Conservation (phyloP, 192 early-diverging fungal genomes). For the Geranomyces michiganensis region DNA sequence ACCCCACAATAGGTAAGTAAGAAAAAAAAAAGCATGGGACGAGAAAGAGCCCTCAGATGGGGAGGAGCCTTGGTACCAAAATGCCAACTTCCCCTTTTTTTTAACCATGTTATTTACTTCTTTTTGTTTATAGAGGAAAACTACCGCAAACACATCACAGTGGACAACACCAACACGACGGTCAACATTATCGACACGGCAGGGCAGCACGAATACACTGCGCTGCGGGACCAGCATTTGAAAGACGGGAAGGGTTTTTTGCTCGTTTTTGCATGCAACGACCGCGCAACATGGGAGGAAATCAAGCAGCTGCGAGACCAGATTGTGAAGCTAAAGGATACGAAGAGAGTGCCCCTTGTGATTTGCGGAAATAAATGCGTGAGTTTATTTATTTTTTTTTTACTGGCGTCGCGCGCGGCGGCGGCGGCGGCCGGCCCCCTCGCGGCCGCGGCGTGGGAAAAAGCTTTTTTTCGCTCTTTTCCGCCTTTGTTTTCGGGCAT, state of each 20-base stretch:
- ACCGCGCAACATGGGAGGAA: constrained; percentile 56
- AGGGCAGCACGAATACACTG: constrained; percentile 64
- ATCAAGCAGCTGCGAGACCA: constrained; percentile 61
- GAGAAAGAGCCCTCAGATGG: too few species aligned
- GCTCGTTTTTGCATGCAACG: constrained; percentile 60
- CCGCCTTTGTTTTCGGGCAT: background rate
- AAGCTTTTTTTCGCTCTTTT: too few species aligned
- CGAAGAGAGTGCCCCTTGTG: constrained; percentile 58
- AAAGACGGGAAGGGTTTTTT: constrained; percentile 61
- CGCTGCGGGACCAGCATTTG: constrained; percentile 59
- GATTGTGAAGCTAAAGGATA: constrained; percentile 60
- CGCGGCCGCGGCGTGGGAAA: too few species aligned
- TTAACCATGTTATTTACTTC: background rate
- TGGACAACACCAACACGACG: constrained; percentile 45
- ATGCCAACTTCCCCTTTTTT: background rate
- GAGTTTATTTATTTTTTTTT: too few species aligned
- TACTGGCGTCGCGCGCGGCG: too few species aligned
- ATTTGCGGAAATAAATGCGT: constrained; percentile 66
- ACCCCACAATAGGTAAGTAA: constrained; percentile 54
- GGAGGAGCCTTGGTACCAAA: too few species aligned
- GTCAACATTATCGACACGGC: constrained; percentile 65
- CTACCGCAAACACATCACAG: constrained; percentile 57
- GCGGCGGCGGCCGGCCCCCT: too few species aligned
- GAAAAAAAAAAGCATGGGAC: background rate
- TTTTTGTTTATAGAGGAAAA: constrained; percentile 52